Evolutionary conservation across 2,329 filamentous ascomycete genomes (phyloP), one percentile per base, ranked within the genome.

Genomic region (Thermochaetoides dissita): DNA sequence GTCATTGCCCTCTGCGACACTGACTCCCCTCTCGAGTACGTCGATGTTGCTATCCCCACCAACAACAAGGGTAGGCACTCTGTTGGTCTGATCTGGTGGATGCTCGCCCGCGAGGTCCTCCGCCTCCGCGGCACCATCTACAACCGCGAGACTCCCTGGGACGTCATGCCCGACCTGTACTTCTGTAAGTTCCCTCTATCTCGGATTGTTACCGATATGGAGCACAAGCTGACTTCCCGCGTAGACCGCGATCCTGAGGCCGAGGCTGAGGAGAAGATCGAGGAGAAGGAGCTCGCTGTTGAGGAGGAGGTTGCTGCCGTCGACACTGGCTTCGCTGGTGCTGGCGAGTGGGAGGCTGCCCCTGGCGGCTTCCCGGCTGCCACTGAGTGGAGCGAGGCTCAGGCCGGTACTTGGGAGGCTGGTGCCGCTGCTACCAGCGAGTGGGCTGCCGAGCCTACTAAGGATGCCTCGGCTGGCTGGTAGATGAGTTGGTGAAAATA

Each of bases 31-130:
- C 96, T 91, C 69, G 89, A 98, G 74, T 98, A 89, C 75, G 91
- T 98, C 66, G 91, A 98, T 65, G 86, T 96, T 69, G 91, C 91
- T 69, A 98, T 98, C 72, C 91, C 91, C 63, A 95, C 91, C 75
- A 98, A 98, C 86, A 98, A 98, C 86, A 98, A 98, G 84, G 89
- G 88, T 76, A 89, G 91, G 66, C 88, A 96, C 74, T 81, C 93
- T 66, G 98, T 98, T 61, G 91, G 91, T 76, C 78, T 91, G 60
- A 68, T 98, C 74, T 98, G 91, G 91, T 98, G 91, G 91, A 82
- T 98, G 81, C 79, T 98, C 58, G 89, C 91, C 67, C 91, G 91
- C 78, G 91, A 98, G 80, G 89, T 98, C 66, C 88, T 98, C 68
- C 87, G 93, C 65, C 87, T 98, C 63, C 87, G 91, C 60, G 91